Evolutionary conservation across 805 yeast species (phyloP), one percentile per base, ranked within the genome.

Genomic region (Candida succiphila): DNA sequence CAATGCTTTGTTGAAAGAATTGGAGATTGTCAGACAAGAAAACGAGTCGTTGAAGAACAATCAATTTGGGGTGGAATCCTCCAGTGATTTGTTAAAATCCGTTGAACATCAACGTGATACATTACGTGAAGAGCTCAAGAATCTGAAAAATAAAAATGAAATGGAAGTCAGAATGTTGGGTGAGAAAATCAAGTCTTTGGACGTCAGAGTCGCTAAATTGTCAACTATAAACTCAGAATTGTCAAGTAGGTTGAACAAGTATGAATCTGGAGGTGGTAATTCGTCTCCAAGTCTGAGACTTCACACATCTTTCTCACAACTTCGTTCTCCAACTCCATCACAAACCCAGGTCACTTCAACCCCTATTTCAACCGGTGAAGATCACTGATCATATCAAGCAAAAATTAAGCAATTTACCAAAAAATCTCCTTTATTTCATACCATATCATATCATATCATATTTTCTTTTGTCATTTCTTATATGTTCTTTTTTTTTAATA

Each of bases 11-110:
- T 5, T 16, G 4, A 56, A 52, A 18, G 55, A 50, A 25, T 31
- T 49, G 17, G 60, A 53, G 29, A 35, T 39, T 0, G 38, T 60
- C 38, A 51, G 43, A 35, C 36, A 44, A 9, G 60, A 60, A 35
- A 59, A 55, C 21, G 48, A 46, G 10, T 44, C 48, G 17, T 36
- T 56, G 44, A 61, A 40, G 52, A 60, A 29, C 57, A 66, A 50
- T 49, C 51, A 32, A 54, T 22, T 21, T 10, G 17, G 25, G 13
- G 18, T 21, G 3, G 19, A 17, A 3, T 8, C 23, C 23, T 12
- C 26, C n/a, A 12, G 15, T 7, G 32, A 21, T 10, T 3, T 21
- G 4, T 9, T 30, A 10, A 21, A 30, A 9, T 30, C 32, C 4
- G n/a, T 30, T 17, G 32, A 30, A 30, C 37, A 41, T 16, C 62